phyloP scores from a whole-genome alignment of 1,139 yeast species.

The Yamadazyma triangularis region DNA sequence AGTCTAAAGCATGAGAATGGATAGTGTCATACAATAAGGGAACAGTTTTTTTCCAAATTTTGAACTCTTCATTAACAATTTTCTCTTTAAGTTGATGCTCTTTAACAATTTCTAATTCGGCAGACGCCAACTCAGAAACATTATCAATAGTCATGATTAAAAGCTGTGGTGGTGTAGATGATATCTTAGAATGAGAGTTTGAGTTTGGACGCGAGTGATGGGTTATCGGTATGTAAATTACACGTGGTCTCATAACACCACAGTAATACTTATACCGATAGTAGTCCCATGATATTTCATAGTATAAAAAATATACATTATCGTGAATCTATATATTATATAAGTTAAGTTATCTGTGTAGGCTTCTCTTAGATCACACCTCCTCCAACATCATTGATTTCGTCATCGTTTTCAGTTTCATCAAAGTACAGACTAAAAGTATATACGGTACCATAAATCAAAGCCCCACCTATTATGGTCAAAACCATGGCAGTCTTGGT shows the following conservation, averaged over 20 bases:
- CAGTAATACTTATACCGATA: no score
- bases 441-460: constrained; percentile 70
- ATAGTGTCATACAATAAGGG: constrained; percentile 81
- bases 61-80: constrained; percentile 65
- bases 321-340: no score
- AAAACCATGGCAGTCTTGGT: constrained; percentile 55
- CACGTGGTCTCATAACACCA: no score
- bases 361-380: constrained; percentile 22
- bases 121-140: constrained; percentile 5
- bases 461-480: constrained; percentile 64
- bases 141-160: constrained; percentile 13
- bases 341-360: no score
- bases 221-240: no score
- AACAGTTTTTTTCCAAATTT: constrained; percentile 95
- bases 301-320: no score
- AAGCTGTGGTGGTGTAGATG: no score
- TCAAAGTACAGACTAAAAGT: constrained; percentile 71
- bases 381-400: constrained; percentile 26
- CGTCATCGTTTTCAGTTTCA: constrained; percentile 48
- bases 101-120: constrained; percentile 25
- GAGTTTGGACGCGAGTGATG: no score
- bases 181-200: no score
- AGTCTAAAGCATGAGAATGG: constrained; percentile 61
- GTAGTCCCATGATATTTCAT: no score
- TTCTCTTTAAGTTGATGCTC: constrained; percentile 50